Evolutionary conservation across 495 filamentous ascomycete genomes (phyloP).

Genomic region (Podospora fimiseda): DNA sequence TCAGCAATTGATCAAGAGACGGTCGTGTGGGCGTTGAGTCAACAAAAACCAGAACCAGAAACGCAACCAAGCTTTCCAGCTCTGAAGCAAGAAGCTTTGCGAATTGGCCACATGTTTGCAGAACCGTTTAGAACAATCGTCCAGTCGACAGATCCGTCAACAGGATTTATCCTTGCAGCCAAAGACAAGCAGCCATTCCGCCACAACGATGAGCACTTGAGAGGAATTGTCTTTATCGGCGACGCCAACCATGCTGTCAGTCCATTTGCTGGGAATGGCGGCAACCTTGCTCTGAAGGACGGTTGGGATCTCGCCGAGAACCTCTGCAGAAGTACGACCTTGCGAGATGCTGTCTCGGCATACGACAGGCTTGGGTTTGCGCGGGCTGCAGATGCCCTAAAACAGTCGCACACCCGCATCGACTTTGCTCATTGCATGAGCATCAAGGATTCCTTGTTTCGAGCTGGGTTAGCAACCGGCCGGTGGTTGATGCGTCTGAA

Average conservation of each 20-base stretch:
- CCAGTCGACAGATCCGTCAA: slow-evolving; percentile 23
- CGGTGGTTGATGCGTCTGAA: slow-evolving; percentile 7
- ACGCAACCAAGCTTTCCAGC: slow-evolving; percentile 1
- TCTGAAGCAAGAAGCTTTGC: slow-evolving; percentile 21
- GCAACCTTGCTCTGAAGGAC: slow-evolving; percentile 37
- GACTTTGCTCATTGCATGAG: slow-evolving; percentile 33
- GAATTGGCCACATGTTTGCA: slow-evolving; percentile 20
- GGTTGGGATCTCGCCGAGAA: slow-evolving; percentile 34
- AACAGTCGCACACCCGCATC: slow-evolving; percentile 17
- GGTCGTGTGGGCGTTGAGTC: slow-evolving; percentile 29
- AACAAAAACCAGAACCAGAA: slow-evolving; percentile 11
- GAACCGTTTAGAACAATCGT: slow-evolving; percentile 30
- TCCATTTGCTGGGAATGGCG: slow-evolving; percentile 40
- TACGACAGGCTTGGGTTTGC: slow-evolving; percentile 28
- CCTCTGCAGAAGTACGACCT: slow-evolving; percentile 4
- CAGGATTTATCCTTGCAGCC: slow-evolving; percentile 24
- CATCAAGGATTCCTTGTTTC: slow-evolving; percentile 8
- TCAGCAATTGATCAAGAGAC: slow-evolving; percentile 28
- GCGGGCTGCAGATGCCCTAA: slow-evolving; percentile 18
- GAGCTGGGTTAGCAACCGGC: slow-evolving; percentile 2
- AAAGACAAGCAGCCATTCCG: slow-evolving; percentile 33
- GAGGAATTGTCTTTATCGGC: slow-evolving; percentile 34
- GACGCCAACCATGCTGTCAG: slow-evolving; percentile 40
- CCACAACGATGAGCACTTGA: slow-evolving; percentile 15
- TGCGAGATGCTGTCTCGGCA: slow-evolving; percentile 17